These are phyloP conservation scores for Cryphonectria japonica DNA, from an alignment of 2,329 filamentous ascomycete species.

Conservation along the genomic window DNA sequence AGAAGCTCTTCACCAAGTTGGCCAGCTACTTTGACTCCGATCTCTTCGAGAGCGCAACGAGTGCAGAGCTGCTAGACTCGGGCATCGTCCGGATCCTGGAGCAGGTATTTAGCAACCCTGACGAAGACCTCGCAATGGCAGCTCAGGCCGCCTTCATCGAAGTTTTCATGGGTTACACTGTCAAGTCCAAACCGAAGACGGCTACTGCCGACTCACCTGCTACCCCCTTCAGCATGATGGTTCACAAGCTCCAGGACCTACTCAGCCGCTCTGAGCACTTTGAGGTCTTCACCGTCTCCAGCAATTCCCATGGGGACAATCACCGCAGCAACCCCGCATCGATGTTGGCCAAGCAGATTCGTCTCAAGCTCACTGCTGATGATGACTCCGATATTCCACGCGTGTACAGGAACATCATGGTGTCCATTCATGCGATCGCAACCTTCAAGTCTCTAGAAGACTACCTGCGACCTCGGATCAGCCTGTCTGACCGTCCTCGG, in stretches of 20 bases:
- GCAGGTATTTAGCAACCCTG: constrained; percentile 75
- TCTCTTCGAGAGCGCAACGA: constrained; percentile 90
- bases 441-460: constrained; percentile 97
- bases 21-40: constrained; percentile 86
- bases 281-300: constrained; percentile 93
- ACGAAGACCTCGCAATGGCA: constrained; percentile 62
- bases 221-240: constrained; percentile 87
- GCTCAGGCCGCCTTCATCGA: constrained; percentile 86
- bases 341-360: constrained; percentile 95
- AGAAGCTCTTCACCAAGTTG: constrained; percentile 72
- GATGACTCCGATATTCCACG: constrained; percentile 89
- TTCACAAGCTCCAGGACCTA: constrained; percentile 93
- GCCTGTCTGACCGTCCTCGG: constrained; percentile 66
- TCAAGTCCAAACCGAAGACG: constrained; percentile 67
- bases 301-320: constrained; percentile 67
- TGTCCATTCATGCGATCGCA: constrained; percentile 96
- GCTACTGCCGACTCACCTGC: constrained; percentile 69
- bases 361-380: constrained; percentile 85
- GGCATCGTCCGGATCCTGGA: constrained; percentile 85
- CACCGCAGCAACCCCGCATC: constrained; percentile 84
- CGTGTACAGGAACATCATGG: constrained; percentile 91
- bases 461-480: constrained; percentile 90
- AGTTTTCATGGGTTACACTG: constrained; percentile 82
- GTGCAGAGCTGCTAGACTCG: constrained; percentile 89
- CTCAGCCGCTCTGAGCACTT: constrained; percentile 97